Conservation (phyloP, 164 flowering plant genomes). For the Euptelea pleiosperma region DNA sequence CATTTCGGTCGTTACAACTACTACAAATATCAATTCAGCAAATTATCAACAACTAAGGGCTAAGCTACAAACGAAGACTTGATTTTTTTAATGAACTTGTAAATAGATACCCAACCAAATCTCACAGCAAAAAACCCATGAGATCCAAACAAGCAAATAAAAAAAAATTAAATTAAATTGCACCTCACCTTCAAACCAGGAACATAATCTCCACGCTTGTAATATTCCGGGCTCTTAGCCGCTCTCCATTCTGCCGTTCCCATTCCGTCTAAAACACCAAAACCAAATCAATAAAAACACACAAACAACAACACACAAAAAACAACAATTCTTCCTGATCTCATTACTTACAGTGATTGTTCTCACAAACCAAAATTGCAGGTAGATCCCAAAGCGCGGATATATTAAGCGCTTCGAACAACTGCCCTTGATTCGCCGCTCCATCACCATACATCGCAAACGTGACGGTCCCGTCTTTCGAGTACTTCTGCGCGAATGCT, state of each 20-base stretch:
- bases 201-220: conserved; percentile 97
- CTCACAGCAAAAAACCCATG: background rate
- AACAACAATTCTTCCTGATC: background rate
- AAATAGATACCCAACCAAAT: too few relatives aligned
- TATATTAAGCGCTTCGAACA: conserved; percentile 94
- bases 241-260: conserved; percentile 99
- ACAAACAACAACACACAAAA: background rate
- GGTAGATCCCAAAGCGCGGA: conserved; percentile 94
- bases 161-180: too few relatives aligned
- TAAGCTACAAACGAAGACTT: too few relatives aligned
- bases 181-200: conserved; percentile 87
- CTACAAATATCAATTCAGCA: too few relatives aligned
- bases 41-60: too few relatives aligned
- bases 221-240: conserved; percentile 90
- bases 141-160: background rate
- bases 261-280: conserved; percentile 98
- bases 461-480: conserved; percentile 66
- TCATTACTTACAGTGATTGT: conserved; percentile 77
- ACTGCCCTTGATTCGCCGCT: conserved; percentile 97
- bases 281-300: conserved; percentile 2
- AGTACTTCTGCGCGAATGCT: conserved; percentile 87
- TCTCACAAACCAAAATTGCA: conserved; percentile 94
- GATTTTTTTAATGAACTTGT: too few relatives aligned
- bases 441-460: conserved; percentile 94
- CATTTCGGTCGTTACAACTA: too few relatives aligned